Conservation (phyloP, 768 basidiomycete genomes). For the Podaxis pistillaris region DNA sequence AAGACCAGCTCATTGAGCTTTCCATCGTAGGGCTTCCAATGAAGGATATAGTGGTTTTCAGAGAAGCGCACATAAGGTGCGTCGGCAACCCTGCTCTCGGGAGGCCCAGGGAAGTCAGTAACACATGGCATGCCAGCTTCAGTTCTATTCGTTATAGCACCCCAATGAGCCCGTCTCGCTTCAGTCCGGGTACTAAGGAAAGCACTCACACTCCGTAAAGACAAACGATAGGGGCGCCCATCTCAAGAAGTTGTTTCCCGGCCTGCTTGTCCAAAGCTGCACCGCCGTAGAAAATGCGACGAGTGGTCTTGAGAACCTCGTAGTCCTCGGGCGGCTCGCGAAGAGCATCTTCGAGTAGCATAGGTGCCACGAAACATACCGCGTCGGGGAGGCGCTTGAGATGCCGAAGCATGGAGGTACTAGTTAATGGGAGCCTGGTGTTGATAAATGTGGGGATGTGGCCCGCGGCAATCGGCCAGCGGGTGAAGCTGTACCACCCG, state of each 20-base stretch:
- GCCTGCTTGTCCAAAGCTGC: constrained; percentile 17
- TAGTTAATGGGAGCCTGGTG: constrained; percentile 16
- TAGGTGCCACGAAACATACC: constrained; percentile 17
- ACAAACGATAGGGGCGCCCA: constrained; percentile 10
- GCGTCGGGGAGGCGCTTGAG: constrained; percentile 15
- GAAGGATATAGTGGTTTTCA: constrained; percentile 11
- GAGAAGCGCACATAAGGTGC: constrained; percentile 15
- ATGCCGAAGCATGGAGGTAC: constrained; percentile 16
- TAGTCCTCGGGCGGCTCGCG: constrained; percentile 7
- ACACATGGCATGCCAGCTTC: constrained; percentile 17
- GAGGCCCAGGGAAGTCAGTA: constrained; percentile 7
- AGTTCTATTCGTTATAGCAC: constrained; percentile 15
- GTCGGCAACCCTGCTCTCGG: constrained; percentile 8
- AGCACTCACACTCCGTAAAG: constrained; percentile 13
- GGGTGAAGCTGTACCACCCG: constrained; percentile 16
- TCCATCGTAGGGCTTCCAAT: constrained; percentile 11
- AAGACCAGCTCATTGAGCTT: constrained; percentile 19
- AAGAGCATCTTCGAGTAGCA: constrained; percentile 20
- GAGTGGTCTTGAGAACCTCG: constrained; percentile 10
- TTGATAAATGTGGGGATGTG: constrained; percentile 14
- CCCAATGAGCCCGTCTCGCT: not conserved
- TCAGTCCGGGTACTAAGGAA: not conserved
- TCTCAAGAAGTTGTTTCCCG: constrained; percentile 12
- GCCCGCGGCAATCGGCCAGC: constrained; percentile 15
- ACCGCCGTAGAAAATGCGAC: constrained; percentile 17